Evolutionary conservation across 352 stramenopile genomes (phyloP).

Genomic region (Pythium biforme): DNA sequence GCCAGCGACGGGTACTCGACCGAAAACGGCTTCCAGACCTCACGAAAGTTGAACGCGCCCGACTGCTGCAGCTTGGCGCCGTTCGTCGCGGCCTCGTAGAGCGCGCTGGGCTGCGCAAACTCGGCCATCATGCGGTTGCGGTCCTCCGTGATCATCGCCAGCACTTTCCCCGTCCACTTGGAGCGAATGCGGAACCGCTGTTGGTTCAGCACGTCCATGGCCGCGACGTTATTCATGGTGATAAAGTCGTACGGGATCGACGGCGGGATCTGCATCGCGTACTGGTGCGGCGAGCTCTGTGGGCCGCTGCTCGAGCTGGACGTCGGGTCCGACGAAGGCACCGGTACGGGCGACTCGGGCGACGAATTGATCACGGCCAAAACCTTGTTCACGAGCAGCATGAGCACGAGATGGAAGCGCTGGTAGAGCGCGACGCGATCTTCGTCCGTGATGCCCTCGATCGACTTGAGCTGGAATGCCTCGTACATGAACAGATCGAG

Average conservation of each 20-base stretch:
- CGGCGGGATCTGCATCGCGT: constrained; percentile 40
- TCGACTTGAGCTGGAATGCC: constrained; percentile 49
- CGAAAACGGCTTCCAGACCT: constrained; percentile 37
- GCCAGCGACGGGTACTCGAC: constrained; percentile 42
- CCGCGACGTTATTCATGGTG: constrained; percentile 44
- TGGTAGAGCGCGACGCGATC: constrained; percentile 40
- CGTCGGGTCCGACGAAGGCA: background rate
- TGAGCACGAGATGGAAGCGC: constrained; percentile 38
- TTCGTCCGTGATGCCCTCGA: constrained; percentile 39
- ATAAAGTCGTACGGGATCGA: constrained; percentile 55
- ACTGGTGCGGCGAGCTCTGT: constrained; percentile 30
- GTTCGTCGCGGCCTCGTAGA: constrained; percentile 40
- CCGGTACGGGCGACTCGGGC: constrained; percentile 32
- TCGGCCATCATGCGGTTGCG: constrained; percentile 52
- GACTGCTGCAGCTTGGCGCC: constrained; percentile 41
- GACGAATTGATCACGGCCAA: constrained; percentile 36
- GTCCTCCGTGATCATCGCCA: constrained; percentile 56
- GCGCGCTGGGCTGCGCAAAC: constrained; percentile 35
- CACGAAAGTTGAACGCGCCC: constrained; percentile 28
- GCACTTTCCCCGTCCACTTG: constrained; percentile 47
- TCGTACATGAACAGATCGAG: constrained; percentile 62
- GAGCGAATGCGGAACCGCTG: constrained; percentile 42
- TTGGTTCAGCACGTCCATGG: constrained; percentile 53
- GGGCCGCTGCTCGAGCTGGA: background rate
- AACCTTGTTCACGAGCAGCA: constrained; percentile 43